A percentile compares a stretch with the other conserved stretches of the same genome.
Evolutionary conservation across 306 rosid species (phyloP).

Genomic region (Glycyrrhiza uralensis): DNA sequence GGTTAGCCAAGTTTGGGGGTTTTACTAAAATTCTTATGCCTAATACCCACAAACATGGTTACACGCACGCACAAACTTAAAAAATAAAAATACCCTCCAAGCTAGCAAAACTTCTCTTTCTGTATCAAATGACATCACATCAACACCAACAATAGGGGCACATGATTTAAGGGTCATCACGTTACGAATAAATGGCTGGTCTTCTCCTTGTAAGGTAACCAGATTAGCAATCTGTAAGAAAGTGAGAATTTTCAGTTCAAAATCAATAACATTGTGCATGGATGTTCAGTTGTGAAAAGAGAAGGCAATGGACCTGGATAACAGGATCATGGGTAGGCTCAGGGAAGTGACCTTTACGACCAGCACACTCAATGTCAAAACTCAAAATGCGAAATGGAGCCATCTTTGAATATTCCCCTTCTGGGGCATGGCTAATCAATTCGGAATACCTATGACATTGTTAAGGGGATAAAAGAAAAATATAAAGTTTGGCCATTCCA

Average conservation of each 20-base stretch:
- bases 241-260: constrained; percentile 26
- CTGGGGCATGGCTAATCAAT: constrained; percentile 86
- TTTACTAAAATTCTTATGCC: neutral
- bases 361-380: constrained; percentile 99
- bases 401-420: constrained; percentile 94
- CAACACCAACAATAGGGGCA: constrained; percentile 92
- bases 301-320: constrained; percentile 66
- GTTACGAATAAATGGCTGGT: constrained; percentile 71
- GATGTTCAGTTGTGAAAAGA: neutral
- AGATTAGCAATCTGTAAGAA: constrained; percentile 78
- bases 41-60: neutral
- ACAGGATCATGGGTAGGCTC: constrained; percentile 96
- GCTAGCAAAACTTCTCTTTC: constrained; percentile 90
- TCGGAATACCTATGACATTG: constrained; percentile 69
- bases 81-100: constrained; percentile 76
- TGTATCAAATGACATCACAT: constrained; percentile 83
- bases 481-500: constrained; percentile 12
- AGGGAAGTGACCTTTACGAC: constrained; percentile 98
- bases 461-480: constrained; percentile 41
- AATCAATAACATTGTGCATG: constrained; percentile 1
- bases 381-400: constrained; percentile 98
- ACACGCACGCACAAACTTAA: neutral
- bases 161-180: constrained; percentile 96
- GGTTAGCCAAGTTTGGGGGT: neutral
- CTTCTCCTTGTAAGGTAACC: constrained; percentile 90